Evolutionary conservation across 2,329 filamentous ascomycete genomes (phyloP), one percentile per base, ranked within the genome.

Genomic region (Colletotrichum australisinense): DNA sequence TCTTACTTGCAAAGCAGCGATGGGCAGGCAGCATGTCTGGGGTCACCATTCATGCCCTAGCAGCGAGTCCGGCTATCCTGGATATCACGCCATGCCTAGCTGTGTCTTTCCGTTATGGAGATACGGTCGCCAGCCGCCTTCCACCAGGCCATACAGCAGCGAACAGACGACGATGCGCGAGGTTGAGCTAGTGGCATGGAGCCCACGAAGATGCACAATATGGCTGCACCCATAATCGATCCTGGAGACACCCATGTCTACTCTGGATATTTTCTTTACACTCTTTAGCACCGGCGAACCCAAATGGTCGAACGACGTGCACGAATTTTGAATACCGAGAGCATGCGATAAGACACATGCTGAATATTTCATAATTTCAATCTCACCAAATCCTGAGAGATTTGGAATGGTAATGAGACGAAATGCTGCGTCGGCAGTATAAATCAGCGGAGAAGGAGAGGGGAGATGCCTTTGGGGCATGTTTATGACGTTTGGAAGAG

Each of bases 291-390:
- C n/a, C 42, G 22, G 38, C 30, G 46, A 57, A 52, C 24, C 24
- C 22, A 6, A 24, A 30, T 26, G n/a, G 52, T n/a, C 14, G 22
- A 35, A 67, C 53, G 59, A 60, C n/a, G 16, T 38, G 38, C 63
- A 67, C 52, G 52, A 72, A 30, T 22, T 42, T 67, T 68, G 55
- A 22, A 72, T 67, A 38, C 19, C 6, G 49, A 58, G 52, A 19
- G 52, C 76, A 79, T 77, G 75, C 75, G 75, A 68, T 55, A 75
- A 75, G 76, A 68, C 57, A 75, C 73, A 78, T 77, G 74, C 70
- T 56, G 63, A 53, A 28, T 59, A 65, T 28, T 59, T 38, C 57
- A 58, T 52, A 67, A 35, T 69, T 53, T 56, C 26, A 53, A 62
- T 49, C 30, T 56, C 38, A 52, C 49, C 28, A 58, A 53, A 56